Conservation (phyloP, 768 basidiomycete species). For the Psilocybe sp. region DNA sequence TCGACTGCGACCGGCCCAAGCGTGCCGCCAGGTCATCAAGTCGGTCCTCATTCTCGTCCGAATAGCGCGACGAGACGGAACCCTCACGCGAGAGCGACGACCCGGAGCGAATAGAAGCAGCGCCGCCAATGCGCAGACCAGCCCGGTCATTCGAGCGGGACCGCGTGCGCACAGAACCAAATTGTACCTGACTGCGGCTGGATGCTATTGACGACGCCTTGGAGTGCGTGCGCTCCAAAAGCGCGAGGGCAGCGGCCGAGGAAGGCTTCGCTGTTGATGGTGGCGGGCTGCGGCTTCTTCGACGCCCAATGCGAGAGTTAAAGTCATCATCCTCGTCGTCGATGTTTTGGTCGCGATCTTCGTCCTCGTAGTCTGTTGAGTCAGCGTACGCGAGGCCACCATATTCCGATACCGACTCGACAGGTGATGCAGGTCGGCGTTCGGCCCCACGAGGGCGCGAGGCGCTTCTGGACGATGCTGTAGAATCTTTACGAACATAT, state of each 20-base stretch:
- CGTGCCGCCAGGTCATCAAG: constrained; percentile 5
- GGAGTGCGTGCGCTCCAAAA: constrained; percentile 1
- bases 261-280: not conserved
- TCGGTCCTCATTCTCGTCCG: constrained; percentile 11
- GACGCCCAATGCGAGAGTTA: not conserved
- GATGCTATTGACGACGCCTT: not conserved
- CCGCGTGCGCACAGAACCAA: constrained; percentile 19
- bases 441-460: not conserved
- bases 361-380: constrained; percentile 42
- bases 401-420: constrained; percentile 40
- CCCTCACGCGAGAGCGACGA: not conserved
- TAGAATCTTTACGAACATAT: not conserved
- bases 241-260: constrained; percentile 6
- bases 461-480: not conserved
- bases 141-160: constrained; percentile 11
- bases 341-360: constrained; percentile 18
- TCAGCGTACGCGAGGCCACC: constrained; percentile 52
- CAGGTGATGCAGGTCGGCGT: constrained; percentile 25
- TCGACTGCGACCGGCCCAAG: constrained; percentile 39
- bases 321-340: constrained; percentile 13
- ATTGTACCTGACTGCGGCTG: constrained; percentile 1
- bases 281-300: constrained; percentile 13
- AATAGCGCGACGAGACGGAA: not conserved
- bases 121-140: constrained; percentile 4
- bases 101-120: not conserved